Evolutionary conservation across 225 moss, liverwort and hornwort species (phyloP).

Genomic region (Straminergon stramineum): DNA sequence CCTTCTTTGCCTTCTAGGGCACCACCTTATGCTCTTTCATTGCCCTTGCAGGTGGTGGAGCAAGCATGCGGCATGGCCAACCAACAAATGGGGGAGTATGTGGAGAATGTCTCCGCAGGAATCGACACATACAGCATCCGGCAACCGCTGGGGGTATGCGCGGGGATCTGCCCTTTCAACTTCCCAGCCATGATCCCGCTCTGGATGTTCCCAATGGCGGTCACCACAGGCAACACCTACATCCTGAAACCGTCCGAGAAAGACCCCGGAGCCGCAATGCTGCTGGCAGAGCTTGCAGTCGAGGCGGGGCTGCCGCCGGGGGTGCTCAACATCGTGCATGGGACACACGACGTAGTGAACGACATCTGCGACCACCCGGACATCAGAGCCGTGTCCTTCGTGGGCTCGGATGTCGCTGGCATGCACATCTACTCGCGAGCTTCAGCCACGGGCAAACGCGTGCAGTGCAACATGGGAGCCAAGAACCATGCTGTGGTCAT

Average conservation of each 20-base stretch:
- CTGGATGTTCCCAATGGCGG: slow-evolving; percentile 99
- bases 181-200: slow-evolving; percentile 98
- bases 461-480: slow-evolving; percentile 97
- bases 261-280: slow-evolving; percentile 87
- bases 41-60: slow-evolving; percentile 59
- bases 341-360: slow-evolving; percentile 79
- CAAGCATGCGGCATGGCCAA: slow-evolving; percentile 95
- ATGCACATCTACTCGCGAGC: slow-evolving; percentile 95
- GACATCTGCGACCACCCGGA: slow-evolving; percentile 89
- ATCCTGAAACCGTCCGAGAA: slow-evolving; percentile 90
- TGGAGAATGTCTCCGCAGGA: slow-evolving; percentile 73
- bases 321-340: slow-evolving; percentile 85
- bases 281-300: slow-evolving; percentile 72
- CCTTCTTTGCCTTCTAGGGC: neutral
- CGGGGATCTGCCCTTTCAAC: slow-evolving; percentile 93
- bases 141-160: slow-evolving; percentile 93
- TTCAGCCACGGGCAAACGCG: slow-evolving; percentile 72
- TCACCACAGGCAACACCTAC: slow-evolving; percentile 83
- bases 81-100: slow-evolving; percentile 88
- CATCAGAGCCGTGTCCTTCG: slow-evolving; percentile 81
- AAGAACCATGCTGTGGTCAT: slow-evolving; percentile 93
- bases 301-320: slow-evolving; percentile 94
- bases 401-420: slow-evolving; percentile 85
- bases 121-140: slow-evolving; percentile 86
- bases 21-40: neutral